Conservation (phyloP, 2,329 filamentous ascomycete species). For the Clathrospora elynae region DNA sequence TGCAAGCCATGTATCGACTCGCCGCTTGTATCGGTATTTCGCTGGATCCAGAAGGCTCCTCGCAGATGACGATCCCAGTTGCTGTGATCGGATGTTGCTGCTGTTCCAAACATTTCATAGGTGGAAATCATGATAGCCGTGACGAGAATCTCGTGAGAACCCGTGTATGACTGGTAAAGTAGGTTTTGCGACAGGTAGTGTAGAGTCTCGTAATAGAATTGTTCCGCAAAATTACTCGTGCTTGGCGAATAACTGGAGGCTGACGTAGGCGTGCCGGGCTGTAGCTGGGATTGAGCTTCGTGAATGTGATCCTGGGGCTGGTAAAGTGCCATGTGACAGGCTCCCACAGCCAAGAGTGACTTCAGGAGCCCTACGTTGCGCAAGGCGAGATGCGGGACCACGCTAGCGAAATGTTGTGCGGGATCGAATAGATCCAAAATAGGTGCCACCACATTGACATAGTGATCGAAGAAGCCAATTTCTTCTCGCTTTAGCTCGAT, state of each 20-base stretch:
- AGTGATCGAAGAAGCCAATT: constrained; percentile 47
- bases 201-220: constrained; percentile 67
- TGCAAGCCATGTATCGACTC: constrained; percentile 59
- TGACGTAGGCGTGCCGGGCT: constrained; percentile 22
- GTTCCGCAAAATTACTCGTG: constrained; percentile 46
- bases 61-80: constrained; percentile 67
- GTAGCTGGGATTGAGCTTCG: constrained; percentile 35
- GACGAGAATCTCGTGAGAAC: constrained; percentile 62
- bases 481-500: constrained; percentile 45
- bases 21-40: constrained; percentile 64
- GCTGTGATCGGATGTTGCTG: constrained; percentile 48
- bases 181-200: constrained; percentile 66
- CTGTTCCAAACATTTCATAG: constrained; percentile 68
- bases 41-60: constrained; percentile 68
- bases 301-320: constrained; percentile 23
- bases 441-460: constrained; percentile 44
- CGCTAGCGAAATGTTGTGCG: constrained; percentile 44
- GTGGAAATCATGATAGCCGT: constrained; percentile 65
- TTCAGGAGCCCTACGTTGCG: constrained; percentile 63
- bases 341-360: constrained; percentile 61
- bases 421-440: constrained; percentile 55
- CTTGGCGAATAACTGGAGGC: constrained; percentile 24
- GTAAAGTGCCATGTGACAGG: constrained; percentile 55
- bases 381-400: constrained; percentile 48
- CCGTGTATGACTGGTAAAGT: constrained; percentile 62